Conservation (phyloP, 352 stramenopile species). For the Phytophthora kernoviae region DNA sequence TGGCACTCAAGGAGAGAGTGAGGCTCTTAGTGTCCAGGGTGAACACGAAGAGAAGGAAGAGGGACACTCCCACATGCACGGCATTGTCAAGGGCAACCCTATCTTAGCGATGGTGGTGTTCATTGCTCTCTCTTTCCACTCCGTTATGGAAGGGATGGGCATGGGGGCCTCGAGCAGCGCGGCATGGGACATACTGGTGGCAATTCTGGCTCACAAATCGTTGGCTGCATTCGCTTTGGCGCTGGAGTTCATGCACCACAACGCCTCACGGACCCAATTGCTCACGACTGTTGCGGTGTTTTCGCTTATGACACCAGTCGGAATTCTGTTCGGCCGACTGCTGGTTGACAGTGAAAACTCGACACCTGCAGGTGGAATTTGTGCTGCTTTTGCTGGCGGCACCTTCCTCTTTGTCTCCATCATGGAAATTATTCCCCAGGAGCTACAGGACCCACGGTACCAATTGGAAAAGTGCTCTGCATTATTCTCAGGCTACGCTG, state of each 20-base stretch:
- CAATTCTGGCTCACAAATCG: constrained; percentile 85
- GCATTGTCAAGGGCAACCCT: constrained; percentile 65
- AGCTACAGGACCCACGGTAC: constrained; percentile 61
- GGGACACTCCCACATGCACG: constrained; percentile 63
- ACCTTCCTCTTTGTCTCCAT: constrained; percentile 84
- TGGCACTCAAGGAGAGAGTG: constrained; percentile 26
- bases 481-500: constrained; percentile 57
- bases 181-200: constrained; percentile 79
- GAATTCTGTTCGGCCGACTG: constrained; percentile 67
- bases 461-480: constrained; percentile 60
- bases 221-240: constrained; percentile 75
- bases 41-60: constrained; percentile 22
- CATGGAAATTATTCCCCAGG: constrained; percentile 84
- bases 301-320: constrained; percentile 75
- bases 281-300: constrained; percentile 58
- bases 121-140: constrained; percentile 83
- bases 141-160: constrained; percentile 86
- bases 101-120: constrained; percentile 80
- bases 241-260: constrained; percentile 75
- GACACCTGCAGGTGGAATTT: constrained; percentile 62
- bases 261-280: constrained; percentile 44
- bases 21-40: constrained; percentile 1
- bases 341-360: constrained; percentile 50
- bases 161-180: constrained; percentile 62
- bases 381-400: constrained; percentile 73